Base-by-base conservation (phyloP, 1,139 yeast species). In the Arxiozyma telluris region DNA sequence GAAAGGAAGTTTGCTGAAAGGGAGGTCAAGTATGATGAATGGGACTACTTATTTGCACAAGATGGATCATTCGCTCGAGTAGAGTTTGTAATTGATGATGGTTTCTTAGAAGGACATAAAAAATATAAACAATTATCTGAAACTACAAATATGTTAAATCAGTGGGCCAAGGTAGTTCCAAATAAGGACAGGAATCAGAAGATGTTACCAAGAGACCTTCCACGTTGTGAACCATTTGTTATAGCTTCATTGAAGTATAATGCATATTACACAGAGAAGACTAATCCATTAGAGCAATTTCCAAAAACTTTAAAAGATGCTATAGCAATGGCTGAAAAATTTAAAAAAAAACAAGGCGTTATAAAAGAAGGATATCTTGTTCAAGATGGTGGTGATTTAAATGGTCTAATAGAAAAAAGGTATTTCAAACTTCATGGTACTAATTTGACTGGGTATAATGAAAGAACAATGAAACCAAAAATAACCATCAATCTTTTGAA, bases 51-150 rank as follows among this genome's bases (percentile, higher is more conserved):
- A 55, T 76, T 86, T 58, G 96, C 96, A 1, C 76, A 75, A 51
- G 97, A 91, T 71, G 98, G 98, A 0, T 86, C 96, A 12, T 89
- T 87, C 73, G 96, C 88, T 2, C 77, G 91, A 60, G 79, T 88
- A 56, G 82, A 83, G 60, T 74, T 91, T 54, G 79, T 79, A 50
- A 79, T 90, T 59, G 77, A 79, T 46, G 82, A 82, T 7, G 54
- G 50, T 7, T 55, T 57, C 38, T 50, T 66, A 39, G 43, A 55
- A 1, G 48, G 54, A 20, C 54, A 74, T 47, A 74, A 74, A 51
- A 78, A 81, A 63, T 20, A 41, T 4, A 77, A 78, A 53, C 69
- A 88, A 55, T 79, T 18, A n/a, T 17, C 30, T 17, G 41, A 30
- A 4, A 43, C 30, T 27, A 18, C 34, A 23, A 25, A 82, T 18